A percentile compares a stretch with the other conserved stretches of the same genome.
Conservation (phyloP, 2,329 filamentous ascomycete species). For the Trichoderma hamatum region DNA sequence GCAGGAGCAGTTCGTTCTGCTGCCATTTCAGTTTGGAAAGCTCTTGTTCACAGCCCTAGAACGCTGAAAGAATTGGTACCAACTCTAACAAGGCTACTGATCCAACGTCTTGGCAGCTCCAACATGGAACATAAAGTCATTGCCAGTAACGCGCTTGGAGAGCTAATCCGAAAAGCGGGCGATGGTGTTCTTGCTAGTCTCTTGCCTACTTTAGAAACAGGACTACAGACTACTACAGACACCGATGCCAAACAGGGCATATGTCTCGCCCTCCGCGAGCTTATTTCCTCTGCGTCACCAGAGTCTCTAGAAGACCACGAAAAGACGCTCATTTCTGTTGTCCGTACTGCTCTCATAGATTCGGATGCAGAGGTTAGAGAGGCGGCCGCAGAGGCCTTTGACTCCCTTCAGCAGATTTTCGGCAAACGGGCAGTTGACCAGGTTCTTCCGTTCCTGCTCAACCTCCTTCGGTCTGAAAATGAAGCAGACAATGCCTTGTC, state of each 20-base stretch:
- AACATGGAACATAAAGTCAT: conserved; percentile 99
- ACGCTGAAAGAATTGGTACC: conserved; percentile 95
- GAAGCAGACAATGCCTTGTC: conserved; percentile 91
- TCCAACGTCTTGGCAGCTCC: conserved; percentile 87
- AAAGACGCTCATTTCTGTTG: conserved; percentile 90
- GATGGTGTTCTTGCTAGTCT: conserved; percentile 88
- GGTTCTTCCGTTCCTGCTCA: conserved; percentile 89
- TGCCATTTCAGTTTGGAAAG: conserved; percentile 95
- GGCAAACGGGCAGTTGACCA: conserved; percentile 96
- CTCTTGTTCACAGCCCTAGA: conserved; percentile 81
- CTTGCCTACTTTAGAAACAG: conserved; percentile 89
- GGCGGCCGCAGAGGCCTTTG: conserved; percentile 94
- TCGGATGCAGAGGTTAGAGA: conserved; percentile 88
- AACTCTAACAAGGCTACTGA: conserved; percentile 91
- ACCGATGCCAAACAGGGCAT: conserved; percentile 95
- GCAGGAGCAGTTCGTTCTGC: conserved; percentile 87
- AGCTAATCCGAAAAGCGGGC: conserved; percentile 94
- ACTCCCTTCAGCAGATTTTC: conserved; percentile 88
- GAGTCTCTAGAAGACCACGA: conserved; percentile 94
- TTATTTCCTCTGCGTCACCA: conserved; percentile 84
- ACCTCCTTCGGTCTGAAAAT: conserved; percentile 80
- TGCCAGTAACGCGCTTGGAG: conserved; percentile 93
- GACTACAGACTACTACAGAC: conserved; percentile 84
- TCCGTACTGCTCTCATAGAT: conserved; percentile 90
- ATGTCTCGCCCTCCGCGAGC: conserved; percentile 90